Percentiles rank a stretch among this genome's conserved stretches.
Conservation (phyloP, 768 basidiomycete species). For the Lactarius sanguifluus region DNA sequence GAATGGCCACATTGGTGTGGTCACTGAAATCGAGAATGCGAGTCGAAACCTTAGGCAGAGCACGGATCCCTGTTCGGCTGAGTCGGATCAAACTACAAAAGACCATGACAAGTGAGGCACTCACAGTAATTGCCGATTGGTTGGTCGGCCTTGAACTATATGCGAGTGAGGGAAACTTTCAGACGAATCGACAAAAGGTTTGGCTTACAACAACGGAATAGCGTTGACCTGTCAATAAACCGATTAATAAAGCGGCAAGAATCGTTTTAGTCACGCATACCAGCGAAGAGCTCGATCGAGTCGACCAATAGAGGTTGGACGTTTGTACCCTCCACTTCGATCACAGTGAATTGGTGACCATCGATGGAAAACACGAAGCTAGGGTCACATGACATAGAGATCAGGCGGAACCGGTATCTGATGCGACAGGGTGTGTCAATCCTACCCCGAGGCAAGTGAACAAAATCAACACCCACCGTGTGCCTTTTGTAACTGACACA, state of each 20-base stretch:
- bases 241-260: not conserved
- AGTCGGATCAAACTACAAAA: not conserved
- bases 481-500: conserved; percentile 23
- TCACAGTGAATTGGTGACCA: conserved; percentile 42
- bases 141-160: conserved; percentile 42
- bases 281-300: conserved; percentile 44
- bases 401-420: conserved; percentile 31
- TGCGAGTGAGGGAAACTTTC: not conserved
- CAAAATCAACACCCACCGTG: conserved; percentile 16
- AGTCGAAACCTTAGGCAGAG: conserved; percentile 31
- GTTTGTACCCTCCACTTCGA: conserved; percentile 43
- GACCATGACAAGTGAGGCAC: conserved; percentile 20
- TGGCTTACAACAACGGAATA: conserved; percentile 34
- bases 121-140: conserved; percentile 47
- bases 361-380: conserved; percentile 43
- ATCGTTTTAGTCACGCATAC: conserved; percentile 30
- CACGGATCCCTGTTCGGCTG: conserved; percentile 30
- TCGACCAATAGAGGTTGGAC: conserved; percentile 40
- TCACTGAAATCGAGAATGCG: conserved; percentile 29
- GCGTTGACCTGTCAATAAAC: conserved; percentile 28
- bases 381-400: conserved; percentile 34
- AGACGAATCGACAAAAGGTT: not conserved
- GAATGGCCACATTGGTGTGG: conserved; percentile 41
- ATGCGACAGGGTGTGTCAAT: not conserved
- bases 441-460: not conserved